phyloP scores from a whole-genome alignment of 768 basidiomycete species.

The Kwoniella shandongensis region DNA sequence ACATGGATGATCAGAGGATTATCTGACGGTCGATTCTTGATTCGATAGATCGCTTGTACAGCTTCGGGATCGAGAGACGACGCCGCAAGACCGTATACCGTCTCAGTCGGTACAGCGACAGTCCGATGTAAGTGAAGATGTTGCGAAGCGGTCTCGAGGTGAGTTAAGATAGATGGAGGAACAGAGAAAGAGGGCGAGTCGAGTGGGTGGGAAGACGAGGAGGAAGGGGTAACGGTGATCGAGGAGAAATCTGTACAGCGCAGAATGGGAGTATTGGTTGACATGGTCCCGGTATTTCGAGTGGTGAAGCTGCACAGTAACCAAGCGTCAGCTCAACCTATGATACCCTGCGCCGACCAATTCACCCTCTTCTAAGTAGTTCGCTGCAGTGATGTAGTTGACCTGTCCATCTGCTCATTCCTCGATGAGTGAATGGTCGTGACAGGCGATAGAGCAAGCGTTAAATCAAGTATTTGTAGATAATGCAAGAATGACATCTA shows the following conservation, averaged over 20 bases:
- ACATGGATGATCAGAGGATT: slow-evolving; percentile 98
- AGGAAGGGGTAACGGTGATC: slow-evolving; percentile 27
- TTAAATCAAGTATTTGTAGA: no score
- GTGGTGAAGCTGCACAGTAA: background rate
- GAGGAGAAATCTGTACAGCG: slow-evolving; percentile 27
- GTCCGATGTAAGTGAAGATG: slow-evolving; percentile 44
- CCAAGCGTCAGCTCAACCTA: no score
- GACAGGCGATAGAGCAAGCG: no score
- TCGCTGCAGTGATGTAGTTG: no score
- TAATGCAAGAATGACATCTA: no score
- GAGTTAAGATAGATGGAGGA: slow-evolving; percentile 20
- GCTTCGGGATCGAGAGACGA: slow-evolving; percentile 65
- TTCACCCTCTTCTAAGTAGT: no score
- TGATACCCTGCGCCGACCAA: no score
- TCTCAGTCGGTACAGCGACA: slow-evolving; percentile 92
- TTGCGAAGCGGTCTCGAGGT: slow-evolving; percentile 35
- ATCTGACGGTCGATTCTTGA: slow-evolving; percentile 89
- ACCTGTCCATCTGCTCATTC: background rate
- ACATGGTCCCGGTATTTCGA: slow-evolving; percentile 8
- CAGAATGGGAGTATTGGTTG: slow-evolving; percentile 39
- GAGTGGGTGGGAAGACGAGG: slow-evolving; percentile 26
- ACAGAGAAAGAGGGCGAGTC: slow-evolving; percentile 36
- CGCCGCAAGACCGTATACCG: slow-evolving; percentile 96
- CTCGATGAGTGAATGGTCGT: no score
- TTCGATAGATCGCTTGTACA: slow-evolving; percentile 71